Percentiles rank a stretch among this genome's conserved stretches.
These are phyloP conservation scores for Lasiodiplodia sp. DNA, from an alignment of 2,329 filamentous ascomycete species.

Conservation along the genomic window DNA sequence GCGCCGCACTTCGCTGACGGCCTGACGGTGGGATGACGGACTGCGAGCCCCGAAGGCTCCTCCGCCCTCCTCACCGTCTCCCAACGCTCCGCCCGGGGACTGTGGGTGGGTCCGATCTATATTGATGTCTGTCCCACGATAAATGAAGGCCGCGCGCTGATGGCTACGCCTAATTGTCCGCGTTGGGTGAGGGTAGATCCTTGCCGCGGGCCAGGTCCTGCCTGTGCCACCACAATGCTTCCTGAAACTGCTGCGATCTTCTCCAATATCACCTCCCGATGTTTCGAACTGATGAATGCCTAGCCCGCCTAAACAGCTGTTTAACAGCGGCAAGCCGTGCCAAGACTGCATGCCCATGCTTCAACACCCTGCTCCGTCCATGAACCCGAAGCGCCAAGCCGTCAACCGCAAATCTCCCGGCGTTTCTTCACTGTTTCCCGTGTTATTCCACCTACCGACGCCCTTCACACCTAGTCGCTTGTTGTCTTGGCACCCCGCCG, in stretches of 20 bases:
- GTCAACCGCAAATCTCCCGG: slow-evolving; percentile 16
- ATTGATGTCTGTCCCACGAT: slow-evolving; percentile 1
- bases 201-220: background rate
- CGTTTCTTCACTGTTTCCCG: background rate
- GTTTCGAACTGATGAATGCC: slow-evolving; percentile 30
- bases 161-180: slow-evolving; percentile 12
- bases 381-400: slow-evolving; percentile 15
- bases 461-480: background rate
- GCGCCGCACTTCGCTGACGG: background rate
- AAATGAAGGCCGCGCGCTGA: slow-evolving; percentile 8
- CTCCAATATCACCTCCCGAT: slow-evolving; percentile 12
- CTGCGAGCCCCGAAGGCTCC: background rate
- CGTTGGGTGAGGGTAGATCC: background rate
- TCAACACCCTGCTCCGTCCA: background rate
- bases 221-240: slow-evolving; percentile 12
- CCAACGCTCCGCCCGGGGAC: slow-evolving; percentile 15
- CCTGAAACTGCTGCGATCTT: background rate
- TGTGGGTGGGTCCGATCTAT: slow-evolving; percentile 8
- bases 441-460: slow-evolving; percentile 29
- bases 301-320: slow-evolving; percentile 15
- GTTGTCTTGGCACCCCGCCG: background rate
- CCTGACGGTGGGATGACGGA: slow-evolving; percentile 9
- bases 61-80: slow-evolving; percentile 3
- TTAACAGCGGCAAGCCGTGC: slow-evolving; percentile 25
- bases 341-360: slow-evolving; percentile 9